These are phyloP conservation scores for Hansfordia pulvinata DNA, from an alignment of 2,329 filamentous ascomycete genomes.

Conservation along the genomic window DNA sequence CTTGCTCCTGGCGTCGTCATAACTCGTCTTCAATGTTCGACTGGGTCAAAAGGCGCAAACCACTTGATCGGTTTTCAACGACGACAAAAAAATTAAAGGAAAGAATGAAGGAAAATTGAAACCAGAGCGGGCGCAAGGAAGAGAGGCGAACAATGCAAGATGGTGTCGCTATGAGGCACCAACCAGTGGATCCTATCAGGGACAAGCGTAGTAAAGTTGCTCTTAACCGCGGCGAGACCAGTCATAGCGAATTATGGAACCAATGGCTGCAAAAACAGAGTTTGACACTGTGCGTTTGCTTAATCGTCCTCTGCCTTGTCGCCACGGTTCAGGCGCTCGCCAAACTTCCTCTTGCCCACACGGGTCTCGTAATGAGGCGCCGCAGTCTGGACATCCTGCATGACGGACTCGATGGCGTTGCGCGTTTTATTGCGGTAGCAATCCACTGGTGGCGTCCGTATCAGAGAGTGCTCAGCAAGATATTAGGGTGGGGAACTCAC, in stretches of 20 bases:
- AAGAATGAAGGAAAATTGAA: not conserved
- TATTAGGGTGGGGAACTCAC: slow-evolving; percentile 41
- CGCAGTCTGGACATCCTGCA: slow-evolving; percentile 59
- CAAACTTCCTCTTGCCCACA: slow-evolving; percentile 68
- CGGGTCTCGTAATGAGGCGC: slow-evolving; percentile 84
- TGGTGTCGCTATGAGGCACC: not conserved
- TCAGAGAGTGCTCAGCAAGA: slow-evolving; percentile 2
- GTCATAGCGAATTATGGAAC: no score
- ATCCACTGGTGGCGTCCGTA: slow-evolving; percentile 67
- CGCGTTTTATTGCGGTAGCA: slow-evolving; percentile 76
- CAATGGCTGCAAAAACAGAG: not conserved
- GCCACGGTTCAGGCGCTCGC: slow-evolving; percentile 36
- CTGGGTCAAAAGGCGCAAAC: no score
- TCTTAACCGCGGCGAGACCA: no score
- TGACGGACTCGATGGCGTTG: slow-evolving; percentile 63
- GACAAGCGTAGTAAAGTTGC: not conserved
- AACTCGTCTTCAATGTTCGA: no score
- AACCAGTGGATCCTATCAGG: no score
- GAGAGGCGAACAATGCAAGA: not conserved
- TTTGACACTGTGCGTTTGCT: not conserved
- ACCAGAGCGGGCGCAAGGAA: not conserved
- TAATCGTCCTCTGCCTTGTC: slow-evolving; percentile 20
- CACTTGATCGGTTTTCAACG: no score
- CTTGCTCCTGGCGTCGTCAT: no score
- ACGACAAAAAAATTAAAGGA: no score